Percentiles rank a stretch among this genome's conserved stretches.
phyloP scores from a whole-genome alignment of 169 alveolate species.

The Plasmodium billcollinsi region DNA sequence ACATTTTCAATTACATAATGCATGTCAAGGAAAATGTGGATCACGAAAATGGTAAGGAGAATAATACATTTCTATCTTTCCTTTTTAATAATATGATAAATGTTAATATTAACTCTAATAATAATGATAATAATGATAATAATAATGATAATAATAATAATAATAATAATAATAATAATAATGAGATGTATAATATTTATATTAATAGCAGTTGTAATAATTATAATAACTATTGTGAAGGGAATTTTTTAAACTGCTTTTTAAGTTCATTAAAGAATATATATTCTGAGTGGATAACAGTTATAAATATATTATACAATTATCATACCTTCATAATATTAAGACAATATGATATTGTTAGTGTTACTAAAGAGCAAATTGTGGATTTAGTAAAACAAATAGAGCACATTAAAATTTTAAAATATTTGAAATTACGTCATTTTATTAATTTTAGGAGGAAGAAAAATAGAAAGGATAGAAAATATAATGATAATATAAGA shows the following conservation, averaged over 20 bases:
- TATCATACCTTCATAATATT: constrained; percentile 52
- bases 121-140: constrained; percentile 9
- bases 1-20: constrained; percentile 65
- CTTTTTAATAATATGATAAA: neutral
- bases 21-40: constrained; percentile 20
- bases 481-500: neutral
- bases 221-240: constrained; percentile 44
- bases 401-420: constrained; percentile 16
- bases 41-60: constrained; percentile 16
- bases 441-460: constrained; percentile 40
- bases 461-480: constrained; percentile 10
- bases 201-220: too few species aligned
- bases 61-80: neutral
- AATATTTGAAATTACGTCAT: constrained; percentile 30
- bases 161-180: neutral
- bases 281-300: constrained; percentile 49
- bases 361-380: constrained; percentile 51
- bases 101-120: too few species aligned
- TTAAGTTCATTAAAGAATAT: constrained; percentile 43
- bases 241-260: constrained; percentile 60
- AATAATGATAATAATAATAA: constrained; percentile 9
- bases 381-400: constrained; percentile 21
- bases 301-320: constrained; percentile 41
- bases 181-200: neutral
- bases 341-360: constrained; percentile 47